Percentiles rank a stretch among this genome's conserved stretches.
Evolutionary conservation across 768 basidiomycete genomes (phyloP).

Genomic region (Peribolospora kevripleyi): DNA sequence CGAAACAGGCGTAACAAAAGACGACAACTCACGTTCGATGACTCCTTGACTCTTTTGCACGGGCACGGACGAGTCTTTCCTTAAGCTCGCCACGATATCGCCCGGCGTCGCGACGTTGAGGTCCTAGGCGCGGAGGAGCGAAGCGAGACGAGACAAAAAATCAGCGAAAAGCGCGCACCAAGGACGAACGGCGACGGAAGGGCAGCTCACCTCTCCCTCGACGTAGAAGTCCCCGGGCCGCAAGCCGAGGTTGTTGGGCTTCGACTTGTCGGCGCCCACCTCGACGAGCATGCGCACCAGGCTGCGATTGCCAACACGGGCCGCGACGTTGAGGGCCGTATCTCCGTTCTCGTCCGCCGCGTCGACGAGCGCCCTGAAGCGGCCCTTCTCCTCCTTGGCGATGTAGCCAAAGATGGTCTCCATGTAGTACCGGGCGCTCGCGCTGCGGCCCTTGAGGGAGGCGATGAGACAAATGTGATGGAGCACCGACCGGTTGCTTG

Average conservation of each 20-base stretch:
- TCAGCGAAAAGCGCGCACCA: background rate
- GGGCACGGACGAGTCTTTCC: slow-evolving; percentile 47
- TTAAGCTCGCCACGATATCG: slow-evolving; percentile 46
- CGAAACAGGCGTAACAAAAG: background rate
- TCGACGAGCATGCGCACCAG: slow-evolving; percentile 68
- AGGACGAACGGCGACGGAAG: background rate
- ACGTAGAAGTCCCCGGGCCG: slow-evolving; percentile 87
- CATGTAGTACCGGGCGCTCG: slow-evolving; percentile 69
- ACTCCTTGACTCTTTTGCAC: slow-evolving; percentile 76
- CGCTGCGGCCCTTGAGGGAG: slow-evolving; percentile 66
- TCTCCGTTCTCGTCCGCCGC: slow-evolving; percentile 87
- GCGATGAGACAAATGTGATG: slow-evolving; percentile 82
- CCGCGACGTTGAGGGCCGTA: slow-evolving; percentile 84
- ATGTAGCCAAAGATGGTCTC: slow-evolving; percentile 51
- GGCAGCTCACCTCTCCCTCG: slow-evolving; percentile 47
- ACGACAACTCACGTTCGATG: slow-evolving; percentile 33
- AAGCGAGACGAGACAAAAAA: background rate
- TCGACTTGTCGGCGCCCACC: slow-evolving; percentile 68
- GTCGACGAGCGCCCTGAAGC: slow-evolving; percentile 60
- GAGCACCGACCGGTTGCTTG: slow-evolving; percentile 55
- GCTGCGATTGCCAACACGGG: slow-evolving; percentile 69
- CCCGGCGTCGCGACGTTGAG: slow-evolving; percentile 28
- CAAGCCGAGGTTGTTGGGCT: slow-evolving; percentile 79
- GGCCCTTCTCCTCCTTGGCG: slow-evolving; percentile 38
- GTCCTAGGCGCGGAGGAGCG: slow-evolving; percentile 21